Conservation (phyloP, 495 filamentous ascomycete genomes). For the Xylaria bambusicola region DNA sequence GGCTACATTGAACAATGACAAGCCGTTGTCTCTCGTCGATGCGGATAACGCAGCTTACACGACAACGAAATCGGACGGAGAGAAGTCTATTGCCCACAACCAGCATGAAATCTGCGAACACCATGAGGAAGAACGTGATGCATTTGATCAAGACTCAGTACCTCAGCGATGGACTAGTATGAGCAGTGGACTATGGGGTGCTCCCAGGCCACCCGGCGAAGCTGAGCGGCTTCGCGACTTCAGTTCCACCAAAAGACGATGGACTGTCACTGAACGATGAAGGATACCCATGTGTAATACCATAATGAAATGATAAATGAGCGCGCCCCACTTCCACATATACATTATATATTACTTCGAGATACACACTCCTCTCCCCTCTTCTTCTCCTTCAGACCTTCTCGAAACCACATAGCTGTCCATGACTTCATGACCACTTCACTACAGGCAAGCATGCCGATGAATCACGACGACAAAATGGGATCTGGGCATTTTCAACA, state of each 20-base stretch:
- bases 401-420: too few species aligned
- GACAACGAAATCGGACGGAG: neutral
- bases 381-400: too few species aligned
- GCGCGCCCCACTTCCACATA: neutral
- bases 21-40: neutral
- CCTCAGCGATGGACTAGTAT: slow-evolving; percentile 27
- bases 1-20: neutral
- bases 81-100: neutral
- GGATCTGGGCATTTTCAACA: too few species aligned
- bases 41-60: neutral
- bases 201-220: slow-evolving; percentile 36
- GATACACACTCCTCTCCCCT: too few species aligned
- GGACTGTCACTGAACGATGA: slow-evolving; percentile 48
- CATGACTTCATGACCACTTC: too few species aligned
- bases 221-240: slow-evolving; percentile 40
- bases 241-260: slow-evolving; percentile 43
- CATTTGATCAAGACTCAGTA: slow-evolving; percentile 22
- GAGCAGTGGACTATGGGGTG: slow-evolving; percentile 41
- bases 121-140: slow-evolving; percentile 27
- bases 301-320: neutral
- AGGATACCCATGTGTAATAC: neutral
- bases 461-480: too few species aligned
- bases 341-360: too few species aligned
- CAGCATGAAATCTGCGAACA: neutral
- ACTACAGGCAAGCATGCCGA: too few species aligned